Conservation (phyloP, 2,329 filamentous ascomycete species). For the Gliomastix tumulicola region DNA sequence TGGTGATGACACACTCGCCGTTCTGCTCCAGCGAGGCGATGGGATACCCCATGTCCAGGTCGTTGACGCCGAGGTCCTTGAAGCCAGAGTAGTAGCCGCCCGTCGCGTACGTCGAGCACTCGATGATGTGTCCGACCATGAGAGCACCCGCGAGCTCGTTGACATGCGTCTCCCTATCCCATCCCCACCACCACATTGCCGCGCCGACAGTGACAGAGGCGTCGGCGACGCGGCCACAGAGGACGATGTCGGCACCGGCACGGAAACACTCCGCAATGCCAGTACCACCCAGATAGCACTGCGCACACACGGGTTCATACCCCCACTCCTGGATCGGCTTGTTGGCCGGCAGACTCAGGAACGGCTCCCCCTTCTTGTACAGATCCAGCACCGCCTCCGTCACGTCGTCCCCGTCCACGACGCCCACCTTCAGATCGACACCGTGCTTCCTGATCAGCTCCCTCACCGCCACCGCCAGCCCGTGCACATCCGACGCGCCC, state of each 20-base stretch:
- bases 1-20: conserved; percentile 21
- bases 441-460: conserved; percentile 19
- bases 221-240: conserved; percentile 36
- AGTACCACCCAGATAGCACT: conserved; percentile 39
- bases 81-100: conserved; percentile 43
- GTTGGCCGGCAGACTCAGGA: conserved; percentile 12
- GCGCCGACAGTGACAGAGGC: conserved; percentile 43
- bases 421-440: conserved; percentile 21
- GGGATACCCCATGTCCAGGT: conserved; percentile 18
- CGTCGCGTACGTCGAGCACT: conserved; percentile 43
- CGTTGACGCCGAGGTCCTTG: conserved; percentile 6
- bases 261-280: conserved; percentile 32
- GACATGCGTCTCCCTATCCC: conserved; percentile 34
- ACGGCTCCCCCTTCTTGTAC: conserved; percentile 14
- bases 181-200: conserved; percentile 45
- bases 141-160: conserved; percentile 38
- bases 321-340: conserved; percentile 17
- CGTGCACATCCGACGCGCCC: conserved; percentile 20
- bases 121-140: conserved; percentile 41
- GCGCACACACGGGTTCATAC: conserved; percentile 14
- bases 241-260: conserved; percentile 32
- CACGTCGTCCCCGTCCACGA: conserved; percentile 25
- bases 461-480: conserved; percentile 11
- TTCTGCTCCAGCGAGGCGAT: conserved; percentile 20
- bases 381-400: conserved; percentile 14